Base-by-base conservation (phyloP, 371 early-diverging fungal genomes). In the Saksenaea oblongispora region DNA sequence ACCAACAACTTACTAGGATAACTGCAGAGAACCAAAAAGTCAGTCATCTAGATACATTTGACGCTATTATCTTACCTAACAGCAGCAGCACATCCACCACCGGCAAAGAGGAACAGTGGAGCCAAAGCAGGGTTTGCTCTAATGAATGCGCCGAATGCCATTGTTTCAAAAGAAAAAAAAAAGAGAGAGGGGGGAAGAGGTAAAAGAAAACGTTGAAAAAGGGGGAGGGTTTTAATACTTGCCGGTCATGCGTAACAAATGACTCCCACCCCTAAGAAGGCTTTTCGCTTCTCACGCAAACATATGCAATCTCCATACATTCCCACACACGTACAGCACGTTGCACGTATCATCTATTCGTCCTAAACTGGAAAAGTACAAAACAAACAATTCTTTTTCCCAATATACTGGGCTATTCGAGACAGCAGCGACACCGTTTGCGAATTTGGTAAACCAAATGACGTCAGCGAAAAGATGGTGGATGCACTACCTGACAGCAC, bases 71-170 rank as follows among this genome's bases (percentile, higher is more conserved):
- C n/a, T 73, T 76, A 80, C 78, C 65, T 42, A 26, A 80, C 73
- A 41, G 80, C 80, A 54, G 75, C 80, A 54, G 61, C 72, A 59
- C 80, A 80, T 11, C 80, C 80, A 57, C 65, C 74, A 53, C 80
- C 80, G 42, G 75, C 75, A 70, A 80, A 68, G 7, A 72, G 59
- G 57, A 80, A 77, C 39, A 80, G 72, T 56, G 80, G 80, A 41
- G 67, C 75, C 39, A 80, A 56, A 54, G 78, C 80, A 41, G 75
- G 73, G 54, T 80, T 77, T 34, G 69, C 66, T 44, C 70, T 71
- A n/a, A 80, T 53, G 42, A 80, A 63, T 37, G 67, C 28, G 31
- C 41, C 37, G 28, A 73, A 61, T 44, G 62, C 44, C 62, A 64
- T 73, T 14, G n/a, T 61, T 3, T 54, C 31, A 60, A n/a, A 51